Percentiles rank a stretch among this genome's conserved stretches.
Evolutionary conservation across 352 stramenopile species (phyloP).

Genomic region (Globisporangium polare): DNA sequence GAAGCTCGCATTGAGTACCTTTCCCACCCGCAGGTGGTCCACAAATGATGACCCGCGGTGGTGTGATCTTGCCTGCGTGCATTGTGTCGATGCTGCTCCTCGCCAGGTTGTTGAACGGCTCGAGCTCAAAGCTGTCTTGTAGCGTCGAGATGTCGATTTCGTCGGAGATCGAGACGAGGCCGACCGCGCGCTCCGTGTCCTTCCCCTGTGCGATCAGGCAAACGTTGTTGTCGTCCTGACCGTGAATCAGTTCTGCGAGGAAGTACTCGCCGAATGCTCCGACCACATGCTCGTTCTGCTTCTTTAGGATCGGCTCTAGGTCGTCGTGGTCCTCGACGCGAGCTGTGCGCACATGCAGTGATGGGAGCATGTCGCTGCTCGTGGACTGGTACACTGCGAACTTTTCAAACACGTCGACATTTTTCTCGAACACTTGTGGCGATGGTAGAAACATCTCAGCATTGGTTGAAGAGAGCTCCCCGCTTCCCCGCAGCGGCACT

Average conservation of each 20-base stretch:
- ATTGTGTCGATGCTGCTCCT: conserved; percentile 26
- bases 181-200: conserved; percentile 46
- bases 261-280: conserved; percentile 90
- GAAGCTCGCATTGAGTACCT: conserved; percentile 93
- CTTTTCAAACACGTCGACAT: conserved; percentile 37
- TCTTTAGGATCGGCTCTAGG: conserved; percentile 59
- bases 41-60: conserved; percentile 42
- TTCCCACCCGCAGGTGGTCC: conserved; percentile 91
- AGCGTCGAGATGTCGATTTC: conserved; percentile 80
- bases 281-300: conserved; percentile 59
- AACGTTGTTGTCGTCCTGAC: conserved; percentile 83
- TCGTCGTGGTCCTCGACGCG: conserved; percentile 84
- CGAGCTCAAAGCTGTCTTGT: conserved; percentile 84
- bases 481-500: conserved; percentile 17
- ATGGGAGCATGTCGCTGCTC: conserved; percentile 30
- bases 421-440: conserved; percentile 14
- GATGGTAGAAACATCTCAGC: conserved; percentile 22
- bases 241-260: conserved; percentile 88
- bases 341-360: conserved; percentile 53
- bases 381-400: conserved; percentile 47
- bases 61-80: conserved; percentile 27
- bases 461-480: not conserved
- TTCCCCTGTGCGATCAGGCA: conserved; percentile 65
- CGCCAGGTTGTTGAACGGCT: conserved; percentile 71
- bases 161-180: conserved; percentile 78